These are phyloP conservation scores for Sclerotinia subarctica DNA, from an alignment of 2,329 filamentous ascomycete species.

Conservation along the genomic window DNA sequence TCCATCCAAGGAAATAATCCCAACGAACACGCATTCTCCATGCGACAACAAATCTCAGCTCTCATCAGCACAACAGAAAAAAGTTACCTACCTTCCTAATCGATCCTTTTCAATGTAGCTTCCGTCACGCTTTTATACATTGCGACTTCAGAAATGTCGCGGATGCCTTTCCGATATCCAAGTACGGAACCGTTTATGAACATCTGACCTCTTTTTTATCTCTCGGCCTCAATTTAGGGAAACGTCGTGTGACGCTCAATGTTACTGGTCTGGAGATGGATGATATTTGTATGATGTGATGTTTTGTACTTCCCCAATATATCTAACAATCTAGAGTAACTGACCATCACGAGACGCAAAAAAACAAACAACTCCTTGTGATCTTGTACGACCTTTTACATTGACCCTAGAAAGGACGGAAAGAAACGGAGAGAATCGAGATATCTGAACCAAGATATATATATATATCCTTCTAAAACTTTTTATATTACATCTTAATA, in stretches of 20 bases:
- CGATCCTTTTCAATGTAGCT: neutral
- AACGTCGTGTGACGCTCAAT: slow-evolving; percentile 13
- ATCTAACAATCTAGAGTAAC: slow-evolving; percentile 4
- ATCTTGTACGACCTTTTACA: neutral
- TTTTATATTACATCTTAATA: slow-evolving; percentile 5
- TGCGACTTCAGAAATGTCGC: slow-evolving; percentile 2
- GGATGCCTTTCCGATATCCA: slow-evolving; percentile 16
- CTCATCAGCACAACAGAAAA: slow-evolving; percentile 10
- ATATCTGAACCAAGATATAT: neutral
- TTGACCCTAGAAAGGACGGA: neutral
- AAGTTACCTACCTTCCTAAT: slow-evolving; percentile 14
- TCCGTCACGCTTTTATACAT: neutral
- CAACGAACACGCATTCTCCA: slow-evolving; percentile 11
- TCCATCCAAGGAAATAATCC: slow-evolving; percentile 11
- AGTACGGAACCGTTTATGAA: slow-evolving; percentile 19
- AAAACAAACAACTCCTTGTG: neutral
- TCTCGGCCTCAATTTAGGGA: slow-evolving; percentile 3
- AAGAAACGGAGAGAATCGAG: neutral
- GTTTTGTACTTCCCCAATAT: neutral
- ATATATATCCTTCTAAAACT: neutral
- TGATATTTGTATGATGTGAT: neutral
- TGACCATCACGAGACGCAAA: neutral
- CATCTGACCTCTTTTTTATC: slow-evolving; percentile 20
- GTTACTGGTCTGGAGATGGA: neutral
- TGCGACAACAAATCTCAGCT: slow-evolving; percentile 13